Conservation (phyloP, 805 yeast genomes). For the Wickerhamiella sorbophila region DNA sequence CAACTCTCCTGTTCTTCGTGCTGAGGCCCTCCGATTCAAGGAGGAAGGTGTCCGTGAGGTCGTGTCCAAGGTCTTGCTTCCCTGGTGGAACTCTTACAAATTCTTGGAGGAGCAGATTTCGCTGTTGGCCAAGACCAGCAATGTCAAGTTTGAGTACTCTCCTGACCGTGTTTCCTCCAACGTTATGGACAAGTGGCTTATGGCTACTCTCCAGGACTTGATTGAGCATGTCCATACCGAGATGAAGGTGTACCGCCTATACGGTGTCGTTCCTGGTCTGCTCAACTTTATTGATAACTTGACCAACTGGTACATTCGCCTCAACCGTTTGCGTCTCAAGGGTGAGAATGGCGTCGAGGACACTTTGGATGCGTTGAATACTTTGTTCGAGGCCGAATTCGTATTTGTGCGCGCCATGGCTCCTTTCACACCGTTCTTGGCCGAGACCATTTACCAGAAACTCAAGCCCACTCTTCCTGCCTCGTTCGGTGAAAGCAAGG, state of each 20-base stretch:
- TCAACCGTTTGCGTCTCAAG: slow-evolving; percentile 95
- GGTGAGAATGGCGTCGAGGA: slow-evolving; percentile 83
- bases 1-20: slow-evolving; percentile 93
- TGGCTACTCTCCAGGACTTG: slow-evolving; percentile 91
- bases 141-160: slow-evolving; percentile 59
- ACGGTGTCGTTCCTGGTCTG: slow-evolving; percentile 90
- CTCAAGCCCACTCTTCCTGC: slow-evolving; percentile 36
- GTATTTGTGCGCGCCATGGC: slow-evolving; percentile 93
- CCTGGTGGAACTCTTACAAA: slow-evolving; percentile 98
- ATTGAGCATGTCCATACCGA: slow-evolving; percentile 75
- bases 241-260: slow-evolving; percentile 80
- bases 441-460: slow-evolving; percentile 77
- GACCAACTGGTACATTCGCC: slow-evolving; percentile 98
- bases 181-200: slow-evolving; percentile 95
- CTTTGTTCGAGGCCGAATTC: slow-evolving; percentile 78
- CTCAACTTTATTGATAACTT: slow-evolving; percentile 80
- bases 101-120: slow-evolving; percentile 92
- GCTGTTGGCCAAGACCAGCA: slow-evolving; percentile 60
- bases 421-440: slow-evolving; percentile 93
- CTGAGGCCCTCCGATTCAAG: slow-evolving; percentile 90
- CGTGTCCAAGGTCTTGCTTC: slow-evolving; percentile 85
- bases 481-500: not conserved
- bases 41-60: slow-evolving; percentile 99
- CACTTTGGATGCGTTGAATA: slow-evolving; percentile 74
- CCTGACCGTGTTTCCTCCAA: slow-evolving; percentile 51